Base-by-base conservation (phyloP, 257 asterid species). In the Solanum pimpinellifolium region DNA sequence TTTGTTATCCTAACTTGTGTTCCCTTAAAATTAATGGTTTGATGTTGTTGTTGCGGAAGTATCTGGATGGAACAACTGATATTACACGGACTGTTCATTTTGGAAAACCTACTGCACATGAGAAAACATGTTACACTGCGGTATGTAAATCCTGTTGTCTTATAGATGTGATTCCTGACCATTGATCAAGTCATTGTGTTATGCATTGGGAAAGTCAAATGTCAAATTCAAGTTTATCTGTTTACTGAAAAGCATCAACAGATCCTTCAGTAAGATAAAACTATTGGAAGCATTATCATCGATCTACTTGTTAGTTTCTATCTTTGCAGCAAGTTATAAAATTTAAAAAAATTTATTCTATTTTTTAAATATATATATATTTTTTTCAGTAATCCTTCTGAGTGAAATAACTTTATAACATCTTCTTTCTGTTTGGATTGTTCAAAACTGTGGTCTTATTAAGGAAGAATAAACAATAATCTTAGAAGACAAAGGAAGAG, bases 21-120 rank as follows among this genome's bases (percentile, higher is more conserved):
- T 90, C 74, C 84, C 86, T 83, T 88, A 42, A 37, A 7, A 69
- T 69, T 89, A 42, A 86, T 86, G 86, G 83, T 73, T 72, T 89
- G 65, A 86, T 86, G 87, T 80, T 42, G 41, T 86, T 90, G 47
- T 86, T 59, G 82, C 90, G 92, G 78, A 88, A 97, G 99, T 97
- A 95, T 90, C 89, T 94, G 88, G 99, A 97, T 89, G 99, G 99
- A 92, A 97, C 99, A 93, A 97, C 99, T 75, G 99, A 97, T 92
- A 95, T 97, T 88, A 95, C 99, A 23, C 92, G 99, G 93, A 97
- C 99, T 47, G 97, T 95, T 68, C 99, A 97, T 92, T 97, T 95
- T 88, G 99, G 99, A 85, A 92, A 93, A 85, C 98, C 99, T 88
- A 91, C 98, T 39, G 62, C 93, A 70, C 99, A 97, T 91, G 99